phyloP scores from a whole-genome alignment of 441 rosid species.

The Pelargonium cotyledonis region DNA sequence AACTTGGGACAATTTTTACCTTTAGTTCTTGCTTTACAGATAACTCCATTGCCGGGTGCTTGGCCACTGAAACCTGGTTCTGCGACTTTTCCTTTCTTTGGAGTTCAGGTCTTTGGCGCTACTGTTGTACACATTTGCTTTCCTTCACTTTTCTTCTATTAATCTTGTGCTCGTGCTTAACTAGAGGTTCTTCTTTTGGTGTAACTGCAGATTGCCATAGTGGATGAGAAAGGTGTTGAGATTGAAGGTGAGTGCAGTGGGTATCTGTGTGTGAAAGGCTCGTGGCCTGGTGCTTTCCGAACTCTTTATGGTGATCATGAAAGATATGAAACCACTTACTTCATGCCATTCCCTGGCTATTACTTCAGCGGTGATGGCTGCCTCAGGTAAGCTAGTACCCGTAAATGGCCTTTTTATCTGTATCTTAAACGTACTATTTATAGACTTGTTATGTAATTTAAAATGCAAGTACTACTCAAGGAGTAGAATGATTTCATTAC shows the following conservation, averaged over 20 bases:
- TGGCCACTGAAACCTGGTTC: conserved; percentile 99
- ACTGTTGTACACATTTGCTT: neutral
- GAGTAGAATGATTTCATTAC: conserved; percentile 11
- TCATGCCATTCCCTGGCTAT: conserved; percentile 90
- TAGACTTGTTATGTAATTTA: too few relatives aligned
- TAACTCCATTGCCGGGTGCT: conserved; percentile 95
- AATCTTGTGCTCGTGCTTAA: conserved; percentile 10
- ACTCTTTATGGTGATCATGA: conserved; percentile 97
- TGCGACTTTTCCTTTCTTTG: conserved; percentile 99
- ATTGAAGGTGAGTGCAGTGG: conserved; percentile 94
- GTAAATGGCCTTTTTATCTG: too few relatives aligned
- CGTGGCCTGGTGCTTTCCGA: conserved; percentile 99
- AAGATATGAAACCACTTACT: conserved; percentile 94
- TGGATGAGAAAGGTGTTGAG: conserved; percentile 95
- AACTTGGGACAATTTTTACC: too few relatives aligned
- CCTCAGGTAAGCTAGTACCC: conserved; percentile 43
- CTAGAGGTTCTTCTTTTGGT: conserved; percentile 15
- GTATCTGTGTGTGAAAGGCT: conserved; percentile 74
- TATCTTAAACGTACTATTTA: too few relatives aligned
- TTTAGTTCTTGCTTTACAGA: conserved; percentile 37
- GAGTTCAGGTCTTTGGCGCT: conserved; percentile 69
- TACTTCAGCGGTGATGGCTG: conserved; percentile 97
- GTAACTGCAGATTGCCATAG: conserved; percentile 68
- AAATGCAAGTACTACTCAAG: too few relatives aligned
- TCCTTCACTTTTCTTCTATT: neutral